Percentiles rank a stretch among this genome's conserved stretches.
Evolutionary conservation across 1,139 yeast species (phyloP).

Genomic region (Hyphopichia buzzinii): DNA sequence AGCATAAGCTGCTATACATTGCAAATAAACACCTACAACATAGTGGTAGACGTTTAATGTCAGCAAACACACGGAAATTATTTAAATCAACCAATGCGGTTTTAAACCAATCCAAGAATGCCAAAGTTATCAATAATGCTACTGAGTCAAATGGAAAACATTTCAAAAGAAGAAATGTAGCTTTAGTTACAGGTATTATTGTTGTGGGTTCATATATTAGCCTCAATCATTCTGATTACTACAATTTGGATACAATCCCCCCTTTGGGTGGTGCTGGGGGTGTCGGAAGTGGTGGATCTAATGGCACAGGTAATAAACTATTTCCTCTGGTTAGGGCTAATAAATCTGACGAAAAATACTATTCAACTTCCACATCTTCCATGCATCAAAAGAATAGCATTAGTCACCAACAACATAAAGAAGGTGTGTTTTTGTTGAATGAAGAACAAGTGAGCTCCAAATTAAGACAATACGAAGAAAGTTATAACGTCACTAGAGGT

Average conservation of each 20-base stretch:
- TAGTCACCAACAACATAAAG: constrained; percentile 44
- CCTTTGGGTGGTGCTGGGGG: constrained; percentile 14
- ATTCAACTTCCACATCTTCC: constrained; percentile 45
- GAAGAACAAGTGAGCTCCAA: constrained; percentile 74
- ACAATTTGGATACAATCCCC: constrained; percentile 43
- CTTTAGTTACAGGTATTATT: constrained; percentile 43
- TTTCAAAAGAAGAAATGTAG: constrained; percentile 34
- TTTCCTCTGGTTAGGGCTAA: constrained; percentile 1
- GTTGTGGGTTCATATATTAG: constrained; percentile 46
- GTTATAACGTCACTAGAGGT: constrained; percentile 76
- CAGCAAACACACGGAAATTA: constrained; percentile 9
- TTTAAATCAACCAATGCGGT: constrained; percentile 11
- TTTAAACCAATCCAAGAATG: constrained; percentile 3
- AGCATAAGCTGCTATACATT: constrained; percentile 14
- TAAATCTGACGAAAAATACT: constrained; percentile 26
- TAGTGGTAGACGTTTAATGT: constrained; percentile 11
- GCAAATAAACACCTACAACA: constrained; percentile 15
- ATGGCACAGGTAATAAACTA: constrained; percentile 7
- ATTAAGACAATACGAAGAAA: constrained; percentile 74
- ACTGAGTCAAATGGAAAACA: constrained; percentile 3
- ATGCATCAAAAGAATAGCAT: constrained; percentile 40
- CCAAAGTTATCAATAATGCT: constrained; percentile 1
- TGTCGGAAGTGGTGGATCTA: constrained; percentile 7
- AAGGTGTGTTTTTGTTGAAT: constrained; percentile 48
- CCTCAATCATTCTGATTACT: constrained; percentile 41